phyloP scores from a whole-genome alignment of 352 stramenopile species.

The Phytophthora parvispora region DNA sequence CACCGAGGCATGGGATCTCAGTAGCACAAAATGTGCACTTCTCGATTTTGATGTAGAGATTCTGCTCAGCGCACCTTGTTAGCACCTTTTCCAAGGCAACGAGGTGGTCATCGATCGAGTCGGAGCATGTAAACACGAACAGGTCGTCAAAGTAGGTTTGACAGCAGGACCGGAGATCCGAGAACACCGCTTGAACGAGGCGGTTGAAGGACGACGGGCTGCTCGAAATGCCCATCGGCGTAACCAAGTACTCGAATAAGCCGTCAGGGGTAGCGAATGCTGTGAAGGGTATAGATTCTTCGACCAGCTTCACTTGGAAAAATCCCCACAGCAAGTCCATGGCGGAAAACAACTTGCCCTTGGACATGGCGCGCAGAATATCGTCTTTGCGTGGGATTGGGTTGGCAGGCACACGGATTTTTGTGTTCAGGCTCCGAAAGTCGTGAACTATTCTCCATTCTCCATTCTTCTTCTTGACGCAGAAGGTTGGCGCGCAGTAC shows the following conservation, averaged over 20 bases:
- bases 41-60: constrained; percentile 6
- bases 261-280: neutral
- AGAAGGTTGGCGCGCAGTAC: constrained; percentile 10
- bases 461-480: constrained; percentile 3
- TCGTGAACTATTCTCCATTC: constrained; percentile 6
- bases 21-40: constrained; percentile 13
- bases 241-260: neutral
- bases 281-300: neutral
- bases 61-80: neutral
- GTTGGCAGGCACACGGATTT: neutral
- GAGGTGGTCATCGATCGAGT: constrained; percentile 2
- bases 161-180: neutral
- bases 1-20: constrained; percentile 7
- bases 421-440: neutral
- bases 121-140: constrained; percentile 1
- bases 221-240: neutral
- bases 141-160: constrained; percentile 6
- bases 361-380: neutral
- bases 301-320: neutral
- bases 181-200: neutral
- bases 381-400: neutral
- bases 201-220: constrained; percentile 1
- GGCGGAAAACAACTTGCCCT: neutral
- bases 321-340: neutral
- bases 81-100: neutral